These are phyloP conservation scores for Ceratobasidium sp. DNA, from an alignment of 1,284 basidiomycete genomes.

Conservation along the genomic window DNA sequence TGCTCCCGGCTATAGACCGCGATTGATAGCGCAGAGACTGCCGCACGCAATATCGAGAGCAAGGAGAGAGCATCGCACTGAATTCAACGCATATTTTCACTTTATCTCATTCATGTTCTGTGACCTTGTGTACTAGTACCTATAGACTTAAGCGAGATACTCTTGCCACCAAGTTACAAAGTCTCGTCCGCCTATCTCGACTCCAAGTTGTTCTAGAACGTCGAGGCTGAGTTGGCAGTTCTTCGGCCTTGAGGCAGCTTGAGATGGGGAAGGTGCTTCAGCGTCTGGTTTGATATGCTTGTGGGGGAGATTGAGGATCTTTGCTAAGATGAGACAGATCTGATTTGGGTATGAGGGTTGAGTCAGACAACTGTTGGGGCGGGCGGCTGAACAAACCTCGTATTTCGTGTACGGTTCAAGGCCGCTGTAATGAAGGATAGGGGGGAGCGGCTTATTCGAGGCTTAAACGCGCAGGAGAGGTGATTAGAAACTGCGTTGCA, in stretches of 20 bases:
- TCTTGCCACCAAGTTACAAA: slow-evolving; percentile 82
- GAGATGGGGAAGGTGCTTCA: slow-evolving; percentile 65
- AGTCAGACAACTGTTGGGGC: too few species aligned
- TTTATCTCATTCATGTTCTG: not conserved
- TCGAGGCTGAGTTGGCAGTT: slow-evolving; percentile 70
- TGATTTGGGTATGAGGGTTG: not conserved
- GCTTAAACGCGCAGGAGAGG: not conserved
- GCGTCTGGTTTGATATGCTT: slow-evolving; percentile 76
- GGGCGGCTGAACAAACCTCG: slow-evolving; percentile 57
- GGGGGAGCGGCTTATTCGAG: slow-evolving; percentile 62
- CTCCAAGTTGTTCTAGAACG: slow-evolving; percentile 69
- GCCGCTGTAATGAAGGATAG: slow-evolving; percentile 81
- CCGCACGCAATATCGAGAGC: slow-evolving; percentile 7
- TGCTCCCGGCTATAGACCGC: slow-evolving; percentile 4
- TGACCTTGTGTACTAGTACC: too few species aligned
- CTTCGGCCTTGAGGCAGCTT: slow-evolving; percentile 74
- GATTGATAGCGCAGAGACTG: slow-evolving; percentile 15
- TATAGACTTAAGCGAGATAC: slow-evolving; percentile 27
- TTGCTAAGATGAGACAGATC: slow-evolving; percentile 81
- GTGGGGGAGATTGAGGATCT: slow-evolving; percentile 74
- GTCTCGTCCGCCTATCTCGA: slow-evolving; percentile 72
- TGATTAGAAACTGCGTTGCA: slow-evolving; percentile 3
- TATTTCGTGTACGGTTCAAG: slow-evolving; percentile 86
- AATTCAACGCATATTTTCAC: not conserved
- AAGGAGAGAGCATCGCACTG: slow-evolving; percentile 3